These are phyloP conservation scores for Onygena corvina DNA, from an alignment of 2,329 filamentous ascomycete species.

Conservation along the genomic window DNA sequence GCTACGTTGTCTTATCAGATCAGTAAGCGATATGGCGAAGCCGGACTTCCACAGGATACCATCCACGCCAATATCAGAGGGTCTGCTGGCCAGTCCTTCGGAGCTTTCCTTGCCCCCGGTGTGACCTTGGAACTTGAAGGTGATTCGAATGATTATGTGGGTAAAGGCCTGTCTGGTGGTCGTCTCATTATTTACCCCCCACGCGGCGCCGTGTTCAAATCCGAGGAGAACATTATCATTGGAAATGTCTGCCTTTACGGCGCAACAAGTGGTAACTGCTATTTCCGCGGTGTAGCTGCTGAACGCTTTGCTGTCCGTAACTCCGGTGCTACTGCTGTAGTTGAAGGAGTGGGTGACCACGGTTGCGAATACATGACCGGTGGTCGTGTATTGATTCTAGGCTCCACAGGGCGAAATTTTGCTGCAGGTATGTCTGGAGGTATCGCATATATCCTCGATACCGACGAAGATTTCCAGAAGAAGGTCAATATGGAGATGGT, in stretches of 20 bases:
- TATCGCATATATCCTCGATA: constrained; percentile 88
- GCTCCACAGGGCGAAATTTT: constrained; percentile 88
- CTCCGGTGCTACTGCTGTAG: constrained; percentile 88
- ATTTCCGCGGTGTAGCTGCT: constrained; percentile 92
- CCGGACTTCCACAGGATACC: constrained; percentile 78
- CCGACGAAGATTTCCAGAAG: constrained; percentile 74
- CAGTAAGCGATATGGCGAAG: constrained; percentile 81
- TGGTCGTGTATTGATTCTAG: constrained; percentile 75
- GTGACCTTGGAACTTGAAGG: constrained; percentile 91
- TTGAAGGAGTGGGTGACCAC: constrained; percentile 92
- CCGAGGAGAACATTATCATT: constrained; percentile 87
- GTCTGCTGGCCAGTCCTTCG: constrained; percentile 91
- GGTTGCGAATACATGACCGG: constrained; percentile 99
- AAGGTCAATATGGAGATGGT: constrained; percentile 99
- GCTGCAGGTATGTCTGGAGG: constrained; percentile 97
- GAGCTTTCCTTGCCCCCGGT: constrained; percentile 84
- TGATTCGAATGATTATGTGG: constrained; percentile 92
- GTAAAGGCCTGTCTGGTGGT: constrained; percentile 88
- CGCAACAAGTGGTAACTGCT: constrained; percentile 79
- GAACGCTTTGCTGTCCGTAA: constrained; percentile 96
- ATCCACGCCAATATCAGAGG: constrained; percentile 95
- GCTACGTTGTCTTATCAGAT: constrained; percentile 93
- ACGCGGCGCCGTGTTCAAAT: constrained; percentile 80
- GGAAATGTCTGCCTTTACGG: constrained; percentile 94
- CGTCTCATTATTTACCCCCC: constrained; percentile 88